Evolutionary conservation across 1,139 yeast species (phyloP), one percentile per base, ranked within the genome.

Genomic region (Blastobotrys malaysiensis): DNA sequence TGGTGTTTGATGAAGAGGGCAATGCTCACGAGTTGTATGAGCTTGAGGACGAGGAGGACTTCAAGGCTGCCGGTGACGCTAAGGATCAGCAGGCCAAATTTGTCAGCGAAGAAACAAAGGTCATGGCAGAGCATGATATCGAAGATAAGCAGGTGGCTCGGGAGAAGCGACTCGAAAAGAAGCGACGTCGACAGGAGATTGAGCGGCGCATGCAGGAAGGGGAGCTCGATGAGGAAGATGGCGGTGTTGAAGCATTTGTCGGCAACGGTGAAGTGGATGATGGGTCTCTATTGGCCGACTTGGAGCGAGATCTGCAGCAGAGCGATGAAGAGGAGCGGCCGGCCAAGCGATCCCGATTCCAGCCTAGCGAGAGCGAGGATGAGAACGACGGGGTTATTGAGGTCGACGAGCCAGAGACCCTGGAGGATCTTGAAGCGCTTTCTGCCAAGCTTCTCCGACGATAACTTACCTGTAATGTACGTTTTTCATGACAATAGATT

Each of bases 1-100:
- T 93, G 63, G 78, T 81, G 54, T 93, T 93, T 68, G 99, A 93
- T 67, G 99, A 93, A 60, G 97, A 93, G 2, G 99, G 99, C 45
- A 65, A 77, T 7, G 84, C 98, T 0, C 98, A 91, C 71, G 88
- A 95, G 13, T 76, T 91, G 13, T 93, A 93, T 66, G 98, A 93
- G 71, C 77, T 93, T 57, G 93, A 89, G 67, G 89, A 86, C 61
- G 97, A 90, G 69, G 95, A 84, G 49, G 96, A 87, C 58, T 93
- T 95, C 79, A 79, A 72, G 59, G 81, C 80, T 60, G 81, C 78
- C 26, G 98, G 98, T 52, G 87, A 82, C 64, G 91, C 93, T 1
- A 74, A 73, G 51, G 71, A 69, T 3, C 96, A 88, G 70, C 88
- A 87, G 71, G 71, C 76, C 43, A 78, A 81, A 57, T 95, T 83